Evolutionary conservation across 1,284 basidiomycete genomes (phyloP), one percentile per base, ranked within the genome.

Genomic region (Polyporus tsugae): DNA sequence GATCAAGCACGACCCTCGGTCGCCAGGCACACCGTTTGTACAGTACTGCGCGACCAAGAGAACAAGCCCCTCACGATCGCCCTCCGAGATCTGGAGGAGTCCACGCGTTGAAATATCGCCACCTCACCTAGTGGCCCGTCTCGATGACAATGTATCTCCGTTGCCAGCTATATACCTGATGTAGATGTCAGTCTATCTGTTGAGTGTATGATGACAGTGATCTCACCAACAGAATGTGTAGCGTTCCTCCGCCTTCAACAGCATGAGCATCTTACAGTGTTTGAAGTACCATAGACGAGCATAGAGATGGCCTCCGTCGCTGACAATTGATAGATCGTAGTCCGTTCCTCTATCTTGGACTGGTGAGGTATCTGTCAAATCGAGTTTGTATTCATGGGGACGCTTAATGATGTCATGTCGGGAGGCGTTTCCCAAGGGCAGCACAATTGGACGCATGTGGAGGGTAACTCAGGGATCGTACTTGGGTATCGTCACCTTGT

Each of bases 121-220:
- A 49, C 46, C 46, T 22, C 22, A 19, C 41, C 11, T 25, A 25
- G 46, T 25, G 3, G 46, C 22, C 46, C 46, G 46, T 49, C 46
- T 25, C 46, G 46, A 49, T 49, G 46, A 49, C 46, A 49, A 49
- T 49, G 46, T 49, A 25, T 49, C 11, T 25, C 46, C 46, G 46
- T 49, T 25, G 46, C 22, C 46, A 25, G 22, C 44, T 49, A 22
- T 25, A 22, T 49, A 25, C 46, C n/a, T 46, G 44, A 46, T 49
- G 25, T 25, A 49, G 46, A 22, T 49, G 46, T 49, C 10, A 49
- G 46, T 25, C 22, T 13, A 2, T 25, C 9, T 25, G 46, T 46
- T 46, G 7, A 6, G 44, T 46, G 44, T 15, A 19, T 44, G 17
- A 46, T 46, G 44, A 46, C 44, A 17, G 19, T 46, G 44, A n/a